Evolutionary conservation across 495 filamentous ascomycete genomes (phyloP).

Genomic region (Tuber calosporum): DNA sequence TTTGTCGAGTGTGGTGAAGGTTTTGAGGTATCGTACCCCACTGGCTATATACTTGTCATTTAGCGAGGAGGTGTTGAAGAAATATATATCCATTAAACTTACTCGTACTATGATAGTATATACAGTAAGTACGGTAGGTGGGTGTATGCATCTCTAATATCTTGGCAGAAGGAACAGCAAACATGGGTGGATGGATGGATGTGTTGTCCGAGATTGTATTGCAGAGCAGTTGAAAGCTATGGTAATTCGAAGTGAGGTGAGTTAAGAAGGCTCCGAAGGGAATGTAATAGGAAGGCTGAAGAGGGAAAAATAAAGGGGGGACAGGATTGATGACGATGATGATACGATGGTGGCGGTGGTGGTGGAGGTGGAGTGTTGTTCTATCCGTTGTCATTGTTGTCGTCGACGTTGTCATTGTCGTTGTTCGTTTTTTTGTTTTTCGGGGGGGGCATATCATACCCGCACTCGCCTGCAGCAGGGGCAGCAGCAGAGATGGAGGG

Average conservation of each 20-base stretch:
- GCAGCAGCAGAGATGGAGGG: slow-evolving; percentile 11
- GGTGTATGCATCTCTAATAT: neutral
- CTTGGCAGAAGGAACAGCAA: neutral
- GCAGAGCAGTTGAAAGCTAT: neutral
- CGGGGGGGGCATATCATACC: slow-evolving; percentile 4
- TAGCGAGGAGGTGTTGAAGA: neutral
- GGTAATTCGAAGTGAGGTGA: neutral
- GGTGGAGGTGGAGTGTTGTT: slow-evolving; percentile 23
- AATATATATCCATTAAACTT: neutral
- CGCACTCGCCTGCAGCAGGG: slow-evolving; percentile 20
- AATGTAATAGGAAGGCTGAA: neutral
- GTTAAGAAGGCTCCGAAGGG: neutral
- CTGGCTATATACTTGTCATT: neutral
- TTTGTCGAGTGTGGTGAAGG: neutral
- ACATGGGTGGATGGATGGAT: neutral
- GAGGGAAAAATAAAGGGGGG: neutral
- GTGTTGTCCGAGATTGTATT: neutral
- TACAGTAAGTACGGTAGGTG: no score
- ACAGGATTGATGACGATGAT: neutral
- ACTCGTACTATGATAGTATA: no score
- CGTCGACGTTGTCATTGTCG: neutral
- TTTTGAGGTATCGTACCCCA: neutral
- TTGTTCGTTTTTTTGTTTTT: slow-evolving; percentile 5
- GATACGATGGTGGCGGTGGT: slow-evolving; percentile 3
- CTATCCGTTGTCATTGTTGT: slow-evolving; percentile 3